Conservation (phyloP, 2,329 filamentous ascomycete species). For the Rosellinia necatrix region DNA sequence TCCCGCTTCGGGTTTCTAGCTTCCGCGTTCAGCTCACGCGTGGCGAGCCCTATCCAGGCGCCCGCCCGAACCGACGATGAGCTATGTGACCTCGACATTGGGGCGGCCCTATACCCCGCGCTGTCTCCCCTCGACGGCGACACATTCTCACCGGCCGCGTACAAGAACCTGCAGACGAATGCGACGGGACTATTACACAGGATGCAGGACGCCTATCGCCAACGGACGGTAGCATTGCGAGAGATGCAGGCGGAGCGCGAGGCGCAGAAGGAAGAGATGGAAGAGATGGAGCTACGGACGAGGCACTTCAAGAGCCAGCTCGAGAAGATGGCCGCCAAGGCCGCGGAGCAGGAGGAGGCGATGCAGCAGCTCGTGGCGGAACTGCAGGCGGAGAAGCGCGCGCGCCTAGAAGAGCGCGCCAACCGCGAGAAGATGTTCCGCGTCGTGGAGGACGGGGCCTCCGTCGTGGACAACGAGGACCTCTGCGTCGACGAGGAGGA, state of each 20-base stretch:
- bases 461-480: constrained; percentile 54
- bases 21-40: constrained; percentile 49
- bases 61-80: constrained; percentile 52
- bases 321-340: constrained; percentile 60
- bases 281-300: constrained; percentile 58
- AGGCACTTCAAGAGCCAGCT: constrained; percentile 63
- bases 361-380: constrained; percentile 57
- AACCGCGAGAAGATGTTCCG: constrained; percentile 37
- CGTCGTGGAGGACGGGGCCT: constrained; percentile 41
- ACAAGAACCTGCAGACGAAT: constrained; percentile 64
- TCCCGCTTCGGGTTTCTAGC: constrained; percentile 54
- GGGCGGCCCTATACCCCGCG: constrained; percentile 57
- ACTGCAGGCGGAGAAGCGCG: constrained; percentile 56
- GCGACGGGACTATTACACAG: constrained; percentile 59
- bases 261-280: constrained; percentile 58
- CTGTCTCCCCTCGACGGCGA: constrained; percentile 50
- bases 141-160: constrained; percentile 62
- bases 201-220: constrained; percentile 64
- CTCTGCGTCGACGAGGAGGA: constrained; percentile 58
- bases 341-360: constrained; percentile 57
- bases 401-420: constrained; percentile 46
- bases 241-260: constrained; percentile 60
- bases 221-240: constrained; percentile 53
- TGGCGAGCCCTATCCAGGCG: constrained; percentile 37
- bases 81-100: constrained; percentile 59